A percentile compares a stretch with the other conserved stretches of the same genome.
Evolutionary conservation across 225 moss, liverwort and hornwort genomes (phyloP).

Genomic region (Sphagnum tenellum): DNA sequence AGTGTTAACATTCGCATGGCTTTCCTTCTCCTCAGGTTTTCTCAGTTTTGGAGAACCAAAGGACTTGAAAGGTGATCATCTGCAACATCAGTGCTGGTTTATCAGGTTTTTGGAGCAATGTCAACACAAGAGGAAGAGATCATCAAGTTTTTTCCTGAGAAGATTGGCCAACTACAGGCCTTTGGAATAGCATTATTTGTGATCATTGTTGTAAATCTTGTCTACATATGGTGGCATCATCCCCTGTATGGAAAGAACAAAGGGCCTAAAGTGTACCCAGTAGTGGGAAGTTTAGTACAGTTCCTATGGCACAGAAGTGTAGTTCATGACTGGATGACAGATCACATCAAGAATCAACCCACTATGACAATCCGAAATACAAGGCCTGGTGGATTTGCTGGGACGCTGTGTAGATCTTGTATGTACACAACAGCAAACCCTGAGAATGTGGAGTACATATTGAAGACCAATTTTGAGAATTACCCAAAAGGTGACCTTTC

Average conservation of each 20-base stretch:
- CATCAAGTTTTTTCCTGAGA: no score
- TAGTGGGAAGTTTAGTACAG: constrained; percentile 7
- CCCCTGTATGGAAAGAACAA: constrained; percentile 16
- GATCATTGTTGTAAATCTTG: neutral
- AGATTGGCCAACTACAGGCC: no score
- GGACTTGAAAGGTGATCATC: no score
- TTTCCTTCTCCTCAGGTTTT: no score
- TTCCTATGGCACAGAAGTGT: neutral
- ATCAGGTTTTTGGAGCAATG: no score
- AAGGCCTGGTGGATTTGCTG: neutral
- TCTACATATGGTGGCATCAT: constrained; percentile 14
- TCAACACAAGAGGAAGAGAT: no score
- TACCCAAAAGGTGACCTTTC: constrained; percentile 19
- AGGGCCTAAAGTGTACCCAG: constrained; percentile 14
- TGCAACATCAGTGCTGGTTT: no score
- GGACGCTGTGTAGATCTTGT: no score
- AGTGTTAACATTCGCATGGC: no score
- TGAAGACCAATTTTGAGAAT: constrained; percentile 25
- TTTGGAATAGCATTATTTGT: constrained; percentile 2
- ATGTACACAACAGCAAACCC: constrained; percentile 12
- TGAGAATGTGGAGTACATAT: constrained; percentile 17
- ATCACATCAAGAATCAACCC: neutral
- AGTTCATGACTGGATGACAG: constrained; percentile 3
- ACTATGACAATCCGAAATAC: constrained; percentile 6
- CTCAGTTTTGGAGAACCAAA: no score